Conservation (phyloP, 2,329 filamentous ascomycete genomes). For the Zasmidium cellare region DNA sequence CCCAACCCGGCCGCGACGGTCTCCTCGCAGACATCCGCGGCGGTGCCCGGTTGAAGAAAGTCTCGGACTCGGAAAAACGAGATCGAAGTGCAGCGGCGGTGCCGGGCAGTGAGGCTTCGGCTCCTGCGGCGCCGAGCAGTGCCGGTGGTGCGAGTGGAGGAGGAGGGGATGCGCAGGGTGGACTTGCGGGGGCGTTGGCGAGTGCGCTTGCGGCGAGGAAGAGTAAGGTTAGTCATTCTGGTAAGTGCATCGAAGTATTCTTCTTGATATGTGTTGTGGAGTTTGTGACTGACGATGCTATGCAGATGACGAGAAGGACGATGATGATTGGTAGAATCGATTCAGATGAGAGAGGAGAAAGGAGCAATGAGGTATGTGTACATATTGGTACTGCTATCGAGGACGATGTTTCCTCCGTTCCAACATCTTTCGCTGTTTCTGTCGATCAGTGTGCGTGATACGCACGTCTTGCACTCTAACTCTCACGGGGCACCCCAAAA, state of each 20-base stretch:
- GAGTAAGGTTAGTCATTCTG: slow-evolving; percentile 90
- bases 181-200: slow-evolving; percentile 61
- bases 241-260: slow-evolving; percentile 60
- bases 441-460: too few species aligned
- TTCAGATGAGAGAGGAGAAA: neutral
- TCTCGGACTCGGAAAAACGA: slow-evolving; percentile 67
- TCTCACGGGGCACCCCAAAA: too few species aligned
- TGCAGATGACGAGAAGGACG: slow-evolving; percentile 72
- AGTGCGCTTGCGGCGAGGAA: slow-evolving; percentile 84
- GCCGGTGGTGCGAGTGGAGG: slow-evolving; percentile 53
- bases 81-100: slow-evolving; percentile 69
- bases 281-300: slow-evolving; percentile 28
- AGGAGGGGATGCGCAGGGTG: slow-evolving; percentile 46
- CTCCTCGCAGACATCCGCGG: slow-evolving; percentile 72
- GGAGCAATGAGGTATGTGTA: neutral
- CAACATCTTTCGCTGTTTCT: neutral
- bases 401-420: neutral
- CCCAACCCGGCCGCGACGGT: slow-evolving; percentile 53
- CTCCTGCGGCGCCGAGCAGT: slow-evolving; percentile 47
- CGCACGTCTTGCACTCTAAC: too few species aligned
- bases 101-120: slow-evolving; percentile 54
- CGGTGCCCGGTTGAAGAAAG: slow-evolving; percentile 68
- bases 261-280: neutral
- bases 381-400: neutral
- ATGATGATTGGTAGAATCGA: slow-evolving; percentile 66